A percentile compares a stretch with the other conserved stretches of the same genome.
Evolutionary conservation across 176 grass and related monocot species (phyloP).

Genomic region (Triticum timopheevii): DNA sequence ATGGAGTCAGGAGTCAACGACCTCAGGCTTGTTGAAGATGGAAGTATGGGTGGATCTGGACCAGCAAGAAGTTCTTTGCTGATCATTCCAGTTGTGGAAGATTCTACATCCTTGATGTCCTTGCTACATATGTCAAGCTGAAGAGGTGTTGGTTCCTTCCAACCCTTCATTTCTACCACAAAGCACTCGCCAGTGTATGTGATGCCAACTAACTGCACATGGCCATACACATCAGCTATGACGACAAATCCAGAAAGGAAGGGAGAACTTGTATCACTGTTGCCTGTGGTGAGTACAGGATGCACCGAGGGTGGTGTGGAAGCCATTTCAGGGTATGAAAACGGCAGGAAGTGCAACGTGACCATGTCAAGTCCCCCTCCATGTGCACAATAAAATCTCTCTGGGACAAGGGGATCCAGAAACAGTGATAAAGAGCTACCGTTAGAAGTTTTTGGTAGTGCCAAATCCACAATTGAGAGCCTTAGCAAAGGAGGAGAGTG

Average conservation of each 20-base stretch:
- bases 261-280: conserved; percentile 43
- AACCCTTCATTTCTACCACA: conserved; percentile 89
- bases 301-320: conserved; percentile 74
- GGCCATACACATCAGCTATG: conserved; percentile 75
- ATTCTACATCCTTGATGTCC: conserved; percentile 47
- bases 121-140: conserved; percentile 53
- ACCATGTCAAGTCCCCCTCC: conserved; percentile 86
- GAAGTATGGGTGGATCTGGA: conserved; percentile 65
- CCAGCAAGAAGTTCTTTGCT: conserved; percentile 79
- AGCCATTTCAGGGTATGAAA: conserved; percentile 63
- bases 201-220: conserved; percentile 75
- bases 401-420: conserved; percentile 72
- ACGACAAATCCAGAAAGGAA: conserved; percentile 74
- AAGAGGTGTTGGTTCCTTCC: conserved; percentile 65
- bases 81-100: conserved; percentile 54
- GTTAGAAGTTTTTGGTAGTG: conserved; percentile 52
- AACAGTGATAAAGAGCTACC: conserved; percentile 57
- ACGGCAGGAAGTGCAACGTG: conserved; percentile 77
- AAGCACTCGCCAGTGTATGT: conserved; percentile 70
- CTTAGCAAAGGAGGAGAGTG: conserved; percentile 78
- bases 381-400: conserved; percentile 96
- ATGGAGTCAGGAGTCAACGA: conserved; percentile 72
- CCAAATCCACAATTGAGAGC: conserved; percentile 81
- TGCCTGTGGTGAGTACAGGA: conserved; percentile 67
- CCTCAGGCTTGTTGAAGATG: conserved; percentile 63